Base-by-base conservation (phyloP, 1,284 basidiomycete species). In the Sanghuangporus weigelae region DNA sequence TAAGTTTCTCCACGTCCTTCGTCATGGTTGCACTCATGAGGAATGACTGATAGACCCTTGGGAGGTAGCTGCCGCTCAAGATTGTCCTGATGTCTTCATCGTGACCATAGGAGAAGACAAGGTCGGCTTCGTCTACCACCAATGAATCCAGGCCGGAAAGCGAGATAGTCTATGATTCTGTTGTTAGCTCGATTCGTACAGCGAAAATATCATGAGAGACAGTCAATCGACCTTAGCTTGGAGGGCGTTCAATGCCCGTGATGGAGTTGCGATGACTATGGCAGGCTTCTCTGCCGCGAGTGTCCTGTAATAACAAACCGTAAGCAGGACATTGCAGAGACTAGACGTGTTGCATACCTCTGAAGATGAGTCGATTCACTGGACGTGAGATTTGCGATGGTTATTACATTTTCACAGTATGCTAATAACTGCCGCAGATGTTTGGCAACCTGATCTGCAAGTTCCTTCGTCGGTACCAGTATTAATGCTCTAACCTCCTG, bases 11-110 rank as follows among this genome's bases (percentile, higher is more conserved):
- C 3, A 99, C 93, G 70, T 99, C 97, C 69, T 95, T 92, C 19
- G 95, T 96, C 86, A 99, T 91, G 0, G 97, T 99, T 2, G 97
- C 97, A 72, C 92, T 95, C 95, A 99, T 98, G 56, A 99, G 79
- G 75, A 96, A 96, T 7, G 92, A 93, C 74, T 99, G 97, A 70
- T 92, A 94, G 51, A 96, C 84, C 70, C 90, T 92, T 12, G 96
- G 95, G 6, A 99, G 81, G 70, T 84, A 88, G 1, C 79, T 78
- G 21, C 89, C 90, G 59, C 81, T 82, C 68, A 98, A 87, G 56
- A 99, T 92, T 63, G 91, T 84, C 46, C 88, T 86, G 49, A 98
- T 85, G 70, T 98, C 95, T 68, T 93, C 90, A 69, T 96, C 92
- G 72, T 99, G 95, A 5, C 97, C 97, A 73, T 99, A 99, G 0